phyloP scores from a whole-genome alignment of 176 grass and related monocot species.

The Raddia distichophylla region DNA sequence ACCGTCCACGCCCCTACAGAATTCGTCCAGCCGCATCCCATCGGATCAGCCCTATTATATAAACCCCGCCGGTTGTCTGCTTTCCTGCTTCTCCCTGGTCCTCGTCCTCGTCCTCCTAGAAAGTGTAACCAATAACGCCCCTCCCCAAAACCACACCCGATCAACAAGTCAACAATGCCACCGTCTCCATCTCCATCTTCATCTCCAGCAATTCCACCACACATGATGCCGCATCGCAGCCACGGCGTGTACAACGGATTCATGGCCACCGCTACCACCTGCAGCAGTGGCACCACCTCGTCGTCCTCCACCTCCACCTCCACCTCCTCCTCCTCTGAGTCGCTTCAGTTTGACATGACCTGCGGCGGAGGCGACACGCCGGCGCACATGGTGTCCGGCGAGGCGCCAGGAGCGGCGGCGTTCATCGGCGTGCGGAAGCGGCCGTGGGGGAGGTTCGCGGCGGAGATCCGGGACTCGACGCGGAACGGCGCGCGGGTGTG shows the following conservation, averaged over 20 bases:
- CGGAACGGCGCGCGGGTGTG: conserved; percentile 11
- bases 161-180: not conserved
- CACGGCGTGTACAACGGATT: not conserved
- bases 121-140: not conserved
- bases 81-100: not conserved
- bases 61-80: not conserved
- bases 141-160: not conserved
- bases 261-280: not conserved
- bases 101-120: not conserved
- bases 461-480: not conserved
- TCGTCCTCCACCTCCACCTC: not conserved
- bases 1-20: not conserved
- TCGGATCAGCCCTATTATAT: not conserved
- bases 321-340: not conserved
- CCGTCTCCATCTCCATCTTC: not conserved
- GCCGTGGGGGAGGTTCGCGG: conserved; percentile 3
- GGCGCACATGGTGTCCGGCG: not conserved
- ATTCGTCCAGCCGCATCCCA: not conserved
- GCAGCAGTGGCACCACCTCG: not conserved
- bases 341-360: not conserved
- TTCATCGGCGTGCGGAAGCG: conserved; percentile 8
- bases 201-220: not conserved
- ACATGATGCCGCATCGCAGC: not conserved
- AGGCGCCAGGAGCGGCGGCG: not conserved
- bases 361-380: not conserved